Conservation (phyloP, 371 early-diverging fungal genomes). For the Smittium culicis region DNA sequence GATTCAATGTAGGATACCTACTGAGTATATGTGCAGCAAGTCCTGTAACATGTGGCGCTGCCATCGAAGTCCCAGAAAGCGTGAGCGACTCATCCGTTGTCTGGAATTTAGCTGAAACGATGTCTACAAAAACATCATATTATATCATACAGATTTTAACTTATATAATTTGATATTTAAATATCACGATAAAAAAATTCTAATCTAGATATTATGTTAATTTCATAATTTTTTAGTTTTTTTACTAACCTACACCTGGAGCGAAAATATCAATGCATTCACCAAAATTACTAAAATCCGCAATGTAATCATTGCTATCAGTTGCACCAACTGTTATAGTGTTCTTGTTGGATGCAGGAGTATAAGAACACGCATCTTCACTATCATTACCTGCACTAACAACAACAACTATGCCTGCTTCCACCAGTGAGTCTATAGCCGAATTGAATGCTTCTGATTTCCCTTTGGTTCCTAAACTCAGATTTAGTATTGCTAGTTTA, state of each 20-base stretch:
- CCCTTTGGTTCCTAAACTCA: conserved; percentile 86
- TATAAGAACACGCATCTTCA: conserved; percentile 86
- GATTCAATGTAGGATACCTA: conserved; percentile 45
- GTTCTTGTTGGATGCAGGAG: conserved; percentile 79
- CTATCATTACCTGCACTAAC: conserved; percentile 98
- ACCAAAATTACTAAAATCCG: conserved; percentile 86
- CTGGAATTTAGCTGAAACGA: conserved; percentile 79
- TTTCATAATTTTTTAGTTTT: no score
- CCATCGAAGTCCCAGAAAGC: conserved; percentile 99
- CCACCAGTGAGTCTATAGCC: conserved; percentile 65
- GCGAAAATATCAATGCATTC: conserved; percentile 90
- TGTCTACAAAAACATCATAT: conserved; percentile 18
- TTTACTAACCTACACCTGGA: conserved; percentile 68
- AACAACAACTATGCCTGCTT: conserved; percentile 75
- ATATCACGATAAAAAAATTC: no score
- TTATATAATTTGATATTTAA: no score
- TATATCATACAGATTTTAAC: no score
- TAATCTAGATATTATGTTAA: no score
- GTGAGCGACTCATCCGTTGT: conserved; percentile 55
- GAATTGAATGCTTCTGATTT: conserved; percentile 63
- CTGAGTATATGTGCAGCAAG: conserved; percentile 77
- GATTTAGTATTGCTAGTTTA: conserved; percentile 82
- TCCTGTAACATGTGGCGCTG: conserved; percentile 96
- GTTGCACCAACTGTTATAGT: conserved; percentile 96
- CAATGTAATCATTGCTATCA: conserved; percentile 63